phyloP scores from a whole-genome alignment of 2,329 filamentous ascomycete genomes.

The Scytalidium sp. region DNA sequence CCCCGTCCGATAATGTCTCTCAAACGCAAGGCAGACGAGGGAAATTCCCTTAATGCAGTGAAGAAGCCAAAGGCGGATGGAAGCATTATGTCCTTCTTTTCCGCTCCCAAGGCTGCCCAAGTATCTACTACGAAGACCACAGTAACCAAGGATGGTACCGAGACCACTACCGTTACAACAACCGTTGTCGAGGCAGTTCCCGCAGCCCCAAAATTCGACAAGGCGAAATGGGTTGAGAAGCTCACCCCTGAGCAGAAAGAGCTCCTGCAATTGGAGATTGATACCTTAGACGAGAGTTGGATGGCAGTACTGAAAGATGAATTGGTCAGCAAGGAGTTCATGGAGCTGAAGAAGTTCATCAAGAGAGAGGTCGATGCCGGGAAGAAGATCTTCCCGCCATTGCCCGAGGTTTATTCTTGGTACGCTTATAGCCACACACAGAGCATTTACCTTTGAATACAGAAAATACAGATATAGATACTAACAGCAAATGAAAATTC shows the following conservation, averaged over 20 bases:
- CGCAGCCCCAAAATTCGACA: conserved; percentile 65
- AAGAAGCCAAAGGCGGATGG: conserved; percentile 74
- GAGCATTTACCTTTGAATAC: no score
- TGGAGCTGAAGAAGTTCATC: conserved; percentile 85
- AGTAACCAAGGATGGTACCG: no score
- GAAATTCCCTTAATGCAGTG: conserved; percentile 42
- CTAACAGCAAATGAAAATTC: conserved; percentile 15
- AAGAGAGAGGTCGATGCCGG: conserved; percentile 70
- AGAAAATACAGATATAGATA: not conserved
- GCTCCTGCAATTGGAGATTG: conserved; percentile 83
- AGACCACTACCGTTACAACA: no score
- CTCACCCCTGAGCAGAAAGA: conserved; percentile 79
- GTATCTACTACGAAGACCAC: conserved; percentile 35
- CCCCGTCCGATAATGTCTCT: conserved; percentile 33
- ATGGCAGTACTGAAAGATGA: conserved; percentile 86
- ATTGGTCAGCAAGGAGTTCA: conserved; percentile 72
- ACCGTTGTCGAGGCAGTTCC: conserved; percentile 15
- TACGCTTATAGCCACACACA: no score
- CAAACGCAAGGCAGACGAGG: conserved; percentile 64
- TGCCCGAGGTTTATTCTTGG: conserved; percentile 93
- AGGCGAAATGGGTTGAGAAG: conserved; percentile 80
- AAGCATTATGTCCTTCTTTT: conserved; percentile 89
- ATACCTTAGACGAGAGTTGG: conserved; percentile 91
- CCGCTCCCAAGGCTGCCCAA: conserved; percentile 44
- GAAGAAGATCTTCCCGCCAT: conserved; percentile 82